Evolutionary conservation across 1,284 basidiomycete genomes (phyloP), one percentile per base, ranked within the genome.

Genomic region (Xerocomus subilludens): DNA sequence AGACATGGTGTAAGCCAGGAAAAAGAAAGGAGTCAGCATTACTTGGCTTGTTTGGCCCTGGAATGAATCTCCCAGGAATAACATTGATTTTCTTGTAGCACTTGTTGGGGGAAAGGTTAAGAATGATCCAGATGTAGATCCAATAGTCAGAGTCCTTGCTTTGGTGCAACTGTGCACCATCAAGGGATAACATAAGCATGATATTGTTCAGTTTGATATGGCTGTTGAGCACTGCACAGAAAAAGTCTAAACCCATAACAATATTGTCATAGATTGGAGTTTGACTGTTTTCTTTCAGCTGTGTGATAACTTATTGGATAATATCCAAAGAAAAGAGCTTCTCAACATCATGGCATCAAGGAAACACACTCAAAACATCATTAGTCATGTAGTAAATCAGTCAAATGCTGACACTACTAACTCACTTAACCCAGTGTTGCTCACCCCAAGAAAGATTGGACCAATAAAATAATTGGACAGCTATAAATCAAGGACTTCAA

Each of bases 121-220:
- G 6, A 4, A 76, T 10, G 9, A 76, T 69, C 72, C 67, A 74
- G 1, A 76, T 76, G 13, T 74, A 75, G 5, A 74, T 67, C 69
- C 72, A 64, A 14, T 35, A 64, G 7, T 51, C 45, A 8, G 32
- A 64, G 9, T 27, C 36, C 21, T 62, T 67, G 18, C 45, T 27
- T 5, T 58, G 5, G 23, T 67, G 58, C 0, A 67, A 36, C 23
- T 67, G 65, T 14, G 65, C 49, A 27, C 67, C 60, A 49, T 64
- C 33, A 10, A 51, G 8, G 0, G 63, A 47, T 36, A 36, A 23
- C 45, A 64, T 64, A 6, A 53, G n/a, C 5, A 69, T 9, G 20
- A 47, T 20, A 8, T 63, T 42, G 21, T 51, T 20, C 7, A 18
- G 33, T 36, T 36, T 18, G 36, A 64, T 53, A 27, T 70, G 25